Percentiles rank a stretch among this genome's conserved stretches.
These are phyloP conservation scores for Capillidium heterosporum DNA, from an alignment of 371 early-diverging fungal genomes.

Conservation along the genomic window DNA sequence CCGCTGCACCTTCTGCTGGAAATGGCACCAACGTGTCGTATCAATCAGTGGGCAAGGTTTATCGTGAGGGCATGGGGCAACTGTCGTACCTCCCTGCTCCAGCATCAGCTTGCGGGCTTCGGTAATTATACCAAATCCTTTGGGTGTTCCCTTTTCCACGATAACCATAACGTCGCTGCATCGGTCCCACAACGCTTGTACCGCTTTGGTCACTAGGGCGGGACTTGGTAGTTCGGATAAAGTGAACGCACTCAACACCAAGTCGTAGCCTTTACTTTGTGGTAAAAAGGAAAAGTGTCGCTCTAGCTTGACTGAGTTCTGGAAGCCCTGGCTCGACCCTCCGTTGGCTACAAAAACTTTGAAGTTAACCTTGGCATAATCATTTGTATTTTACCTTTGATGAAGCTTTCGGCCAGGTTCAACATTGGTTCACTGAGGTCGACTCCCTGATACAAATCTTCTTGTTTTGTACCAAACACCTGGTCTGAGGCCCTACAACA, in stretches of 20 bases:
- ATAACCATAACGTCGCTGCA: constrained; percentile 64
- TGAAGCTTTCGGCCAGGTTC: constrained; percentile 30
- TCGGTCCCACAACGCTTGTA: constrained; percentile 57
- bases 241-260: constrained; percentile 57
- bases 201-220: constrained; percentile 33
- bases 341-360: background rate
- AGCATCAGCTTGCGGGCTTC: constrained; percentile 47
- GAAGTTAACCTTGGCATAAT: background rate
- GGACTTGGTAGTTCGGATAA: constrained; percentile 52
- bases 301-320: constrained; percentile 26
- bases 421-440: constrained; percentile 74
- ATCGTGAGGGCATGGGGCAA: constrained; percentile 49
- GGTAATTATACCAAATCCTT: constrained; percentile 46
- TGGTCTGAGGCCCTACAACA: constrained; percentile 45
- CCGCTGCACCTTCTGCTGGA: constrained; percentile 60
- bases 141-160: constrained; percentile 74
- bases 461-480: constrained; percentile 18
- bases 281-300: constrained; percentile 39
- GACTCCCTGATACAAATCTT: constrained; percentile 38
- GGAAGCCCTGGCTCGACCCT: constrained; percentile 3
- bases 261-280: constrained; percentile 16
- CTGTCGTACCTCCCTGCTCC: background rate
- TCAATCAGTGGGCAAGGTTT: constrained; percentile 41
- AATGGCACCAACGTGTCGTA: constrained; percentile 60
- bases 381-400: constrained; percentile 2